Evolutionary conservation across 73 alveolate genomes (phyloP).

Genomic region (Tetrahymena elliotti): DNA sequence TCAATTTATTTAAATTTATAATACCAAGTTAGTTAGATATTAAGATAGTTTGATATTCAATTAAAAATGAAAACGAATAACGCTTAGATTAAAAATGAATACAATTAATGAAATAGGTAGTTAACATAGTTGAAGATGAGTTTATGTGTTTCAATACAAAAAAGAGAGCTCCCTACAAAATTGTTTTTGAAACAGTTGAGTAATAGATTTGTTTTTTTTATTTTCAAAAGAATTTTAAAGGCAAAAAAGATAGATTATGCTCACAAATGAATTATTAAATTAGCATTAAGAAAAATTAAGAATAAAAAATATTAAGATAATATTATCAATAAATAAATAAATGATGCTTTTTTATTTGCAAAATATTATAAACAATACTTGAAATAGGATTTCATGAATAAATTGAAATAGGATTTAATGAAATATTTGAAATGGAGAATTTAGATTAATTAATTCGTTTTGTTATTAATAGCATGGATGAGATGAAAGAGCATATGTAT

Average conservation of each 20-base stretch:
- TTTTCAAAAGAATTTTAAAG: neutral
- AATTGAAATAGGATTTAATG: too few species aligned
- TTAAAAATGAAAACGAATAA: too few species aligned
- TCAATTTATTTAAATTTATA: too few species aligned
- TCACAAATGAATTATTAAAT: constrained; percentile 6
- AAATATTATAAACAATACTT: too few species aligned
- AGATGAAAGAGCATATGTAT: constrained; percentile 6
- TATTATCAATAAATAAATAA: too few species aligned
- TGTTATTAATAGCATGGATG: constrained; percentile 3
- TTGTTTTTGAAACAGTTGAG: constrained; percentile 36
- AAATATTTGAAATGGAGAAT: too few species aligned
- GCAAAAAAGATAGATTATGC: neutral
- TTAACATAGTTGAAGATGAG: constrained; percentile 60
- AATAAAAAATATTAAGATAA: too few species aligned
- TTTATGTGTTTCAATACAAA: constrained; percentile 72
- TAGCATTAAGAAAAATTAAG: too few species aligned
- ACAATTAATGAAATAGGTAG: constrained; percentile 24
- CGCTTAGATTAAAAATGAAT: neutral
- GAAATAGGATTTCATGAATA: too few species aligned
- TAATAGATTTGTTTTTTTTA: neutral
- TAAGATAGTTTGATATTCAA: too few species aligned
- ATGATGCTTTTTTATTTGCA: too few species aligned
- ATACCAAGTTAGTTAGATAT: neutral
- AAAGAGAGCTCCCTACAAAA: constrained; percentile 83
- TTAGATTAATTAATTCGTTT: too few species aligned